Evolutionary conservation across 805 yeast genomes (phyloP), one percentile per base, ranked within the genome.

Genomic region (Cephaloascus fragrans): DNA sequence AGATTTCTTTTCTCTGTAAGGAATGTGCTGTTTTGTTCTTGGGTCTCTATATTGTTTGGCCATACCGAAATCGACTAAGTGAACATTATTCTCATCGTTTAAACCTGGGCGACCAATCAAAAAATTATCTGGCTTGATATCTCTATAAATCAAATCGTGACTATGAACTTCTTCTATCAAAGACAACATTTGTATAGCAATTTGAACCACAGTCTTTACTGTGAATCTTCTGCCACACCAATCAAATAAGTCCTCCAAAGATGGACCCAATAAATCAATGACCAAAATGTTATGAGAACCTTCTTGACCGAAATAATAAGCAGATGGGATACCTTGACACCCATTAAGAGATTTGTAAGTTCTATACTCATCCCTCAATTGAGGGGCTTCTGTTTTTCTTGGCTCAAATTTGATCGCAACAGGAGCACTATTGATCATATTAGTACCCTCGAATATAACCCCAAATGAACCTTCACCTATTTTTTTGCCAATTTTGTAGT

Each of bases 381-480:
- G 98, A 5, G 98, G 98, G 6, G 97, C 96, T 52, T 93, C 98
- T 31, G 94, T 80, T 57, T 89, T 93, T 52, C 97, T 73, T 17
- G 97, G 97, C 63, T 93, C 96, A 51, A 93, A 93, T 62, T 93
- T 93, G 59, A 93, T 90, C 32, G 97, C 98, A 35, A 93, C 97
- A 37, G 85, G 94, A 14, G 61, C 67, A 36, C 79, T 77, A 45
- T 82, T 90, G 50, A 93, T 77, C 55, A 93, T 72, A 58, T 93
- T 90, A 34, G 86, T 76, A 45, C 98, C 98, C 65, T 93, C 97
- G 57, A 93, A 93, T 43, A 93, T 83, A 39, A 93, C 95, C 41
- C 98, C 98, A 60, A 93, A 93, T 3, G 97, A 90, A 34, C 98
- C 98, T 63, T 93, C 97, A 41, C 98, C 98, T 44, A 93, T 89